Evolutionary conservation across 352 stramenopile species (phyloP), one percentile per base, ranked within the genome.

Genomic region (Thalassiosira mediterranea): DNA sequence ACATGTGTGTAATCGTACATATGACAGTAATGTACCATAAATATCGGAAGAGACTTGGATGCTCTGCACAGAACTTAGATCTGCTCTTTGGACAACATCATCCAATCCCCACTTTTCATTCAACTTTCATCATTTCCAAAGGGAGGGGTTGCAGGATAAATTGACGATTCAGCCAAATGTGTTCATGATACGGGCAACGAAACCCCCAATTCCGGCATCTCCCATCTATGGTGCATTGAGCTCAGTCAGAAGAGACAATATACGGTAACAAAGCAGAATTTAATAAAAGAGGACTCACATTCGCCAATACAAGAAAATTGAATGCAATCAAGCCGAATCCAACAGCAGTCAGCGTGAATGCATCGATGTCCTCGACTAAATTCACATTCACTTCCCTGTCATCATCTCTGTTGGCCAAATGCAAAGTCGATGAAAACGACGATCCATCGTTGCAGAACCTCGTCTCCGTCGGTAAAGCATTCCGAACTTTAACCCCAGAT

Each of bases 251-350:
- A 42, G 7, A 42, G 34, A 42, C 13, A 13, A 13, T 13, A 13
- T 13, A 7, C 13, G 34, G 7, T 7, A 42, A 13, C 34, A 42
- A 69, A 40, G 58, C 42, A 19, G 34, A 58, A 69, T 19, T 23
- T 25, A 58, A 25, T 31, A 70, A 23, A 11, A 38, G 42, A 49
- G 8, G 19, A 2, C 72, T 72, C 57, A 81, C 72, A 79, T 92
- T 92, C n/a, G 80, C 86, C 46, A 92, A 74, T 2, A 90, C 81
- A 25, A 90, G 81, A 76, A 92, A 92, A 53, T 92, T 92, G 42
- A 90, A 79, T 21, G 86, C 86, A 78, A 92, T 90, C 48, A 90
- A 71, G 3, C 60, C 76, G 79, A 92, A 90, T 10, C 86, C 86
- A 56, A 92, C 68, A 56, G 81, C 81, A 8, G 86, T 90, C 5